Evolutionary conservation across 148 eudicot genomes (phyloP).

Genomic region (Gaultheria prostrata): DNA sequence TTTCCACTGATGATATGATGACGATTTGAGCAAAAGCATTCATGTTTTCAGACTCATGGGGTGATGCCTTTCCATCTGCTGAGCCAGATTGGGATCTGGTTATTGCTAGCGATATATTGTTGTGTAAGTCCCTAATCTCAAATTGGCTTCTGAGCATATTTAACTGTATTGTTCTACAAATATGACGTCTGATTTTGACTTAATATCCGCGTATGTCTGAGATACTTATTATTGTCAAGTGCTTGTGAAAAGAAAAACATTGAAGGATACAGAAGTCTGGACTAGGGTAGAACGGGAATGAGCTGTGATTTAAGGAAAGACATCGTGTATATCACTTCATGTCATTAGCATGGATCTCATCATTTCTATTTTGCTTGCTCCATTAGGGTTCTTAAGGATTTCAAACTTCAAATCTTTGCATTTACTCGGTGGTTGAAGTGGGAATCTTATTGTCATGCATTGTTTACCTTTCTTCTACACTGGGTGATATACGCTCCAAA

Average conservation of each 20-base stretch:
- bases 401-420: not conserved
- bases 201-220: conserved; percentile 1
- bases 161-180: not conserved
- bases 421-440: not conserved
- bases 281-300: not conserved
- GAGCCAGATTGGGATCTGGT: conserved; percentile 78
- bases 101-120: conserved; percentile 89
- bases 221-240: not conserved
- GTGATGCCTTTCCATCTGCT: conserved; percentile 60
- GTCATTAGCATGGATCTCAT: not conserved
- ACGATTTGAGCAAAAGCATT: not conserved
- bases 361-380: not conserved
- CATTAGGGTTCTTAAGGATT: not conserved
- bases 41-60: conserved; percentile 84
- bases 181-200: conserved; percentile 6
- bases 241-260: not conserved
- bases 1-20: not conserved
- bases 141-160: not conserved
- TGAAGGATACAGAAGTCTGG: not conserved
- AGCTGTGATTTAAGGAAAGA: not conserved
- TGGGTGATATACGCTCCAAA: conserved; percentile 9
- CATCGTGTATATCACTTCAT: not conserved
- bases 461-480: not conserved
- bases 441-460: not conserved
- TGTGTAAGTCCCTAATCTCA: conserved; percentile 60